Evolutionary conservation across 2,329 filamentous ascomycete species (phyloP), one percentile per base, ranked within the genome.

Genomic region (Hypoxylon sp.): DNA sequence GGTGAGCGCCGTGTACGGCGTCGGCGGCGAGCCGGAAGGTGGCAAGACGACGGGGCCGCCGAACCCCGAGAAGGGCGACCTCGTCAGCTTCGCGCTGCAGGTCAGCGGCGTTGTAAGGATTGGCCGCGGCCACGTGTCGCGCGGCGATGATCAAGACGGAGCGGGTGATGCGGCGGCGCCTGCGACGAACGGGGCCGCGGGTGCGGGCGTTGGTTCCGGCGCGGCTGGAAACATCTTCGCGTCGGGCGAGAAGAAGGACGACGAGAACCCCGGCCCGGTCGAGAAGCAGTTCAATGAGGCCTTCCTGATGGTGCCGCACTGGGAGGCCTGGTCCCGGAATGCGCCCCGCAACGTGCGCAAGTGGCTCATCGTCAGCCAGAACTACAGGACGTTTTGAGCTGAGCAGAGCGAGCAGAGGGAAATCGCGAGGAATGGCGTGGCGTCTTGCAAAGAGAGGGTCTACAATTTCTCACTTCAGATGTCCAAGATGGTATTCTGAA

Each of bases 221-320:
- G 82, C 80, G 56, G 81, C 81, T 60, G 84, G 88, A 24, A 24
- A 17, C 13, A 10, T 46, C 11, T 46, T 33, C 42, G 27, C 27
- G 2, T 4, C 23, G n/a, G 41, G 41, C 4, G 15, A 21, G 26
- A 49, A 40, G 33, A 15, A 31, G 15, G 47, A 83, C 84, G 11
- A 83, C 83, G 11, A 41, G 23, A 43, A 41, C 29, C 29, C 4
- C 17, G 24, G 43, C 2, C 47, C 38, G 9, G 11, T 21, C 23
- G 82, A 85, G 72, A 85, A 86, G 65, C 86, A 85, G 29, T 96
- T 96, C 73, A 89, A 86, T 68, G 92, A 97, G 73, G 88, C 83
- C 0, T 88, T 96, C 71, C 83, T 96, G 20, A 79, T 97, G 51
- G 89, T 94, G 31, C 91, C 92, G 6, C 91, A 91, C 75, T 83